A percentile compares a stretch with the other conserved stretches of the same genome.
Conservation (phyloP, 768 basidiomycete species). For the Rhizopogon sp. region DNA sequence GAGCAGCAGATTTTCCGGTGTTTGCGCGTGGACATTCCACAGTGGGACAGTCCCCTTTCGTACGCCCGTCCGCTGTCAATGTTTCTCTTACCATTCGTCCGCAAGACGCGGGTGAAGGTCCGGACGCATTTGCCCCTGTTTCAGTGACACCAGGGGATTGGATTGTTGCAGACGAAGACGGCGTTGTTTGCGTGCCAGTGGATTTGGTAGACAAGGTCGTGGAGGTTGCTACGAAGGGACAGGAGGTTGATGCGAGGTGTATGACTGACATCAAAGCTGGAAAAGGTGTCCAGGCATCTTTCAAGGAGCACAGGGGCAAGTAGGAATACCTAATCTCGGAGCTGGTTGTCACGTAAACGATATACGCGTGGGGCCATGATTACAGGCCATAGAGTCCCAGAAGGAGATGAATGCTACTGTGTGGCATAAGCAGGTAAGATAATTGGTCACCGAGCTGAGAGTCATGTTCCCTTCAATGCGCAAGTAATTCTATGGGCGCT, state of each 20-base stretch:
- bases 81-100: constrained; percentile 49
- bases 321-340: constrained; percentile 15
- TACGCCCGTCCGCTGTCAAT: constrained; percentile 73
- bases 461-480: no score
- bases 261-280: constrained; percentile 74
- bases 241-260: constrained; percentile 65
- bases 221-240: constrained; percentile 50
- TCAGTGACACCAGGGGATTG: constrained; percentile 71
- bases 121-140: constrained; percentile 45
- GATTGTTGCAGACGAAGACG: constrained; percentile 85
- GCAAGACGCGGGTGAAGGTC: constrained; percentile 23
- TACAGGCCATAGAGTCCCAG: no score
- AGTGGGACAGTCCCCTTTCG: constrained; percentile 81
- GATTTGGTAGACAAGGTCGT: constrained; percentile 50
- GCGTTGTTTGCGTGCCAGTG: constrained; percentile 77
- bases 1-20: constrained; percentile 65
- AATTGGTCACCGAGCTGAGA: no score
- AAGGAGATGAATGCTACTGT: no score
- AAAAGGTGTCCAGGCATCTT: constrained; percentile 70
- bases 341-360: no score
- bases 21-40: constrained; percentile 82
- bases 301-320: constrained; percentile 67
- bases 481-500: no score
- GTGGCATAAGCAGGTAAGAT: no score
- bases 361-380: no score